Evolutionary conservation across 2,329 filamentous ascomycete genomes (phyloP).

Genomic region (Colletotrichum lindemuthianum): DNA sequence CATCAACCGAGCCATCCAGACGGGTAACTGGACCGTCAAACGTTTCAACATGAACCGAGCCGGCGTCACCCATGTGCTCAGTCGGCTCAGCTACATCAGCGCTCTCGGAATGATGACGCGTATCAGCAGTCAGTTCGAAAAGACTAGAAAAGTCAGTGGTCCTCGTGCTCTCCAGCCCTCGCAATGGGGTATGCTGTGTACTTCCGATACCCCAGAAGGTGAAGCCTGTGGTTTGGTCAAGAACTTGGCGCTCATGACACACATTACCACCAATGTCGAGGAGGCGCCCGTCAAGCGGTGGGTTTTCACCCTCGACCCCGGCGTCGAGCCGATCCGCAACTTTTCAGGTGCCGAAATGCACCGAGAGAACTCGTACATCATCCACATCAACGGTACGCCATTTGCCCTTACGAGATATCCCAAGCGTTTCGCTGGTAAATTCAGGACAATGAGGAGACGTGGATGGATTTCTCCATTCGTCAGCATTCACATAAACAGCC

Average conservation of each 20-base stretch:
- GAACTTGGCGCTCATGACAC: constrained; percentile 98
- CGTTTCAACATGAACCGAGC: constrained; percentile 99
- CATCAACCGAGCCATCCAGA: constrained; percentile 95
- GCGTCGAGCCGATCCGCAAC: constrained; percentile 79
- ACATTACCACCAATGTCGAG: constrained; percentile 96
- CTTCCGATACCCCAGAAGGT: constrained; percentile 97
- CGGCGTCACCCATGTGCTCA: constrained; percentile 95
- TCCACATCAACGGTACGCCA: constrained; percentile 95
- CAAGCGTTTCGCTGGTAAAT: constrained; percentile 85
- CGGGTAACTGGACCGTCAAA: constrained; percentile 97
- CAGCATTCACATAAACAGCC: constrained; percentile 94
- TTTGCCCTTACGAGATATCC: constrained; percentile 87
- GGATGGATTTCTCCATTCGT: constrained; percentile 96
- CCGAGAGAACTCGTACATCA: constrained; percentile 82
- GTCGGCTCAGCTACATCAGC: constrained; percentile 93
- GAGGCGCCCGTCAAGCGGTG: constrained; percentile 89
- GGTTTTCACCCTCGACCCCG: constrained; percentile 86
- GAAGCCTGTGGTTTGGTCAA: constrained; percentile 98
- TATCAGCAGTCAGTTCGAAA: constrained; percentile 98
- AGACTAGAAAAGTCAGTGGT: constrained; percentile 95
- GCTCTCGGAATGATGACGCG: constrained; percentile 99
- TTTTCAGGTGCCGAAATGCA: constrained; percentile 87
- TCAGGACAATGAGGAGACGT: constrained; percentile 86
- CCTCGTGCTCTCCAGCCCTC: constrained; percentile 96
- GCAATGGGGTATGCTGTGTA: constrained; percentile 97